A percentile compares a stretch with the other conserved stretches of the same genome.
Conservation (phyloP, 2,329 filamentous ascomycete species). For the Rugonectria rugulosa region DNA sequence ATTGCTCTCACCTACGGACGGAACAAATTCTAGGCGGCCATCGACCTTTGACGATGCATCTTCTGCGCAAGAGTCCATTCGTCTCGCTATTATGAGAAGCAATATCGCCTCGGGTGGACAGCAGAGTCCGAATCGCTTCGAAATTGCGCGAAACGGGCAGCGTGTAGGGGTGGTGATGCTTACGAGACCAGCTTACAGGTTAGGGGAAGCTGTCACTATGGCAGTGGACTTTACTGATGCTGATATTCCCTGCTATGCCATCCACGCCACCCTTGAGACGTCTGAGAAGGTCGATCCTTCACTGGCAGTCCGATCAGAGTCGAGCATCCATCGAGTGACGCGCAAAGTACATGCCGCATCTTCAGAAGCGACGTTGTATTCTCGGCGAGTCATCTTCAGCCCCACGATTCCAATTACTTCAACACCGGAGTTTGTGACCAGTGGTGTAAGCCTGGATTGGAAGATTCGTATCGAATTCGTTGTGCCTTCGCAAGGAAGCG, state of each 20-base stretch:
- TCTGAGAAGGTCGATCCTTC: slow-evolving; percentile 82
- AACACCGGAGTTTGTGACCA: slow-evolving; percentile 92
- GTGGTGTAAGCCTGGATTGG: slow-evolving; percentile 87
- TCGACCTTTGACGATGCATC: slow-evolving; percentile 64
- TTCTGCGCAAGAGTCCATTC: slow-evolving; percentile 84
- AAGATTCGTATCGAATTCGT: slow-evolving; percentile 92
- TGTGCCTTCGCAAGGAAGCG: slow-evolving; percentile 65
- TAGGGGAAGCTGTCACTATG: slow-evolving; percentile 87
- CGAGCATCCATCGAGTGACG: slow-evolving; percentile 87
- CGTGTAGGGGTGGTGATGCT: slow-evolving; percentile 92
- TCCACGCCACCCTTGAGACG: slow-evolving; percentile 86
- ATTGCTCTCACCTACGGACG: slow-evolving; percentile 76
- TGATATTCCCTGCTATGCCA: slow-evolving; percentile 83
- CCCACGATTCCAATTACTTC: slow-evolving; percentile 84
- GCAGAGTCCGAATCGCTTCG: slow-evolving; percentile 90
- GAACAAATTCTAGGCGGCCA: slow-evolving; percentile 61
- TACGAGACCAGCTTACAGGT: slow-evolving; percentile 83
- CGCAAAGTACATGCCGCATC: slow-evolving; percentile 79
- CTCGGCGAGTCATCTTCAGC: slow-evolving; percentile 79
- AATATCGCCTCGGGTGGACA: slow-evolving; percentile 72
- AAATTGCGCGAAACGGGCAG: slow-evolving; percentile 90
- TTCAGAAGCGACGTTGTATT: slow-evolving; percentile 84
- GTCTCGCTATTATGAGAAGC: slow-evolving; percentile 87
- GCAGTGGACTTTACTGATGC: slow-evolving; percentile 83
- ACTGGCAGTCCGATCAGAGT: slow-evolving; percentile 83